phyloP scores from a whole-genome alignment of 768 basidiomycete genomes.

The Leccinum incarnatum region DNA sequence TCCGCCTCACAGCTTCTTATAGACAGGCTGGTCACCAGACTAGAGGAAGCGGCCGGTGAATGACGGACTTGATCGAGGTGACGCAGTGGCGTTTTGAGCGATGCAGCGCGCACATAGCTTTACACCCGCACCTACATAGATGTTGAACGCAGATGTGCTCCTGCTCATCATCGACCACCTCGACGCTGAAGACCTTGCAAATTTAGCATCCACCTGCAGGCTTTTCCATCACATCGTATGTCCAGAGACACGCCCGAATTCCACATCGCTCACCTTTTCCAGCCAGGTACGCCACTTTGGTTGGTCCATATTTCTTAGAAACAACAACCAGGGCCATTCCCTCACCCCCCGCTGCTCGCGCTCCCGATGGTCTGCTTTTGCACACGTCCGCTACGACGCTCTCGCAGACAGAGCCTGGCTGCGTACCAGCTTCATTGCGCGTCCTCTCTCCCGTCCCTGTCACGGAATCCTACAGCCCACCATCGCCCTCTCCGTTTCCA shows the following conservation, averaged over 20 bases:
- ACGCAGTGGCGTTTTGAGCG: too few species aligned
- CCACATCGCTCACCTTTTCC: neutral
- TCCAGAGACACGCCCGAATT: neutral
- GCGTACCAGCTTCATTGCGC: conserved; percentile 50
- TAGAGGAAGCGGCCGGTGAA: too few species aligned
- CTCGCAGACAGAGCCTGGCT: conserved; percentile 55
- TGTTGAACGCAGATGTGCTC: conserved; percentile 20
- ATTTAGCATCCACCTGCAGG: conserved; percentile 31
- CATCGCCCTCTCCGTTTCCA: conserved; percentile 51
- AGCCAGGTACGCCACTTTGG: conserved; percentile 52
- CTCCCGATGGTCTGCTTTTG: conserved; percentile 42
- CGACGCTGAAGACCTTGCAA: conserved; percentile 40
- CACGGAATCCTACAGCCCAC: conserved; percentile 51
- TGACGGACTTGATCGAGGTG: too few species aligned
- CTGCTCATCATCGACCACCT: conserved; percentile 50
- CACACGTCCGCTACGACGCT: conserved; percentile 49
- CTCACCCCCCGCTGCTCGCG: conserved; percentile 46
- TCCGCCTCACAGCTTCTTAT: too few species aligned
- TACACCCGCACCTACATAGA: too few species aligned
- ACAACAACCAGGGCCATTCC: conserved; percentile 50
- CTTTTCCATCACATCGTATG: conserved; percentile 40
- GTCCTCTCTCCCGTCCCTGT: conserved; percentile 65
- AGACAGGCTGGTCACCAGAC: too few species aligned
- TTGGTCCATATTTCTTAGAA: conserved; percentile 52
- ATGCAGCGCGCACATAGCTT: too few species aligned